A percentile compares a stretch with the other conserved stretches of the same genome.
These are phyloP conservation scores for Gaillardinia entomophila DNA, from an alignment of 805 yeast species.

Conservation along the genomic window DNA sequence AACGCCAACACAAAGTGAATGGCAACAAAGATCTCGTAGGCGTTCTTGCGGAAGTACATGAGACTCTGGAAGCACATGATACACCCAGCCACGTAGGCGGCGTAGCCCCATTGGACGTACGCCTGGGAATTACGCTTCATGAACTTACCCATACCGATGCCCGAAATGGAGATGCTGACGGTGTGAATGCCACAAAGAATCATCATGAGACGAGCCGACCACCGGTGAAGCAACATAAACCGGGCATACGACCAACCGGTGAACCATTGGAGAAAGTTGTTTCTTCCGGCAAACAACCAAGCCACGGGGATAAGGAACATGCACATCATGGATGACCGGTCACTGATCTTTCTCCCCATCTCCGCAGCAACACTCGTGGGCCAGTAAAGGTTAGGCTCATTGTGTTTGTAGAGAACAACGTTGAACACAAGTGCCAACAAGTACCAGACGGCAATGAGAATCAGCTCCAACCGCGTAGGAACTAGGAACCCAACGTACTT, in stretches of 20 bases:
- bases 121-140: slow-evolving; percentile 20
- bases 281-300: slow-evolving; percentile 65
- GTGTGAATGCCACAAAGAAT: slow-evolving; percentile 51
- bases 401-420: slow-evolving; percentile 19
- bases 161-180: slow-evolving; percentile 22
- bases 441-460: slow-evolving; percentile 37
- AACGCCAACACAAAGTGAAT: slow-evolving; percentile 11
- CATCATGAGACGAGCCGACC: slow-evolving; percentile 52
- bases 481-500: slow-evolving; percentile 18
- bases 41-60: slow-evolving; percentile 5
- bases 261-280: slow-evolving; percentile 48
- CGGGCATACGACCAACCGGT: slow-evolving; percentile 39
- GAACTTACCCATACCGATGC: slow-evolving; percentile 30
- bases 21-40: slow-evolving; percentile 10
- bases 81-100: slow-evolving; percentile 28
- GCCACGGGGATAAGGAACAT: slow-evolving; percentile 52
- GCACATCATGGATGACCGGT: slow-evolving; percentile 48
- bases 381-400: slow-evolving; percentile 20
- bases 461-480: slow-evolving; percentile 50
- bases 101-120: slow-evolving; percentile 30
- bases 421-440: slow-evolving; percentile 24
- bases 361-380: slow-evolving; percentile 11
- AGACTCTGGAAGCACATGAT: slow-evolving; percentile 30
- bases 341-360: slow-evolving; percentile 42
- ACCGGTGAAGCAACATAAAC: slow-evolving; percentile 60